Evolutionary conservation across 768 basidiomycete species (phyloP).

Genomic region (Trametes cubensis): DNA sequence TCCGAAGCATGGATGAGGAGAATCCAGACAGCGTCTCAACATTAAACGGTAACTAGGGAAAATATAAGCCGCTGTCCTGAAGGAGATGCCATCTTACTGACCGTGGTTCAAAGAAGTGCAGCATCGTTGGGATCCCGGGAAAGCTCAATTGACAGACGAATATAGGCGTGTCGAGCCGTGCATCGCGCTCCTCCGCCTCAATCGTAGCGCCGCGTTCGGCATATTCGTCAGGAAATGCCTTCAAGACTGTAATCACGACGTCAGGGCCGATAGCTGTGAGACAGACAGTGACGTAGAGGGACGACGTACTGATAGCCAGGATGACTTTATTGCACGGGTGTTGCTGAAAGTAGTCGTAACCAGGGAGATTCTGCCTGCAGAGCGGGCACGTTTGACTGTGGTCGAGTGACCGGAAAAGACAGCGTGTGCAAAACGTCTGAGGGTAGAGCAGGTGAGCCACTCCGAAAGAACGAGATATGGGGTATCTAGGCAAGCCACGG

Average conservation of each 20-base stretch:
- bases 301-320: constrained; percentile 59
- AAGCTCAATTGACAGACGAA: constrained; percentile 90
- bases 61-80: background rate
- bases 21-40: constrained; percentile 92
- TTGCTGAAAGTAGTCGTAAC: constrained; percentile 77
- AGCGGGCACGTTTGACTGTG: constrained; percentile 82
- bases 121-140: constrained; percentile 84
- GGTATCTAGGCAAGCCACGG: background rate
- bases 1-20: constrained; percentile 77
- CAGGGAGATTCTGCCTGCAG: constrained; percentile 79
- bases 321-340: constrained; percentile 75
- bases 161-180: constrained; percentile 84
- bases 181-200: constrained; percentile 75
- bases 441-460: constrained; percentile 4
- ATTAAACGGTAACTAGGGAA: constrained; percentile 80
- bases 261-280: constrained; percentile 6
- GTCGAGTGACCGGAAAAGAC: constrained; percentile 89
- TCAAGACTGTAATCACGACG: constrained; percentile 50
- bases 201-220: constrained; percentile 65
- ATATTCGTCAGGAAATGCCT: constrained; percentile 68
- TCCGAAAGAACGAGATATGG: background rate
- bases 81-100: constrained; percentile 28
- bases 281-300: background rate
- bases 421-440: constrained; percentile 89
- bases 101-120: constrained; percentile 95